Evolutionary conservation across 2,329 filamentous ascomycete genomes (phyloP), one percentile per base, ranked within the genome.

Genomic region (Alternaria angustiovoidea): DNA sequence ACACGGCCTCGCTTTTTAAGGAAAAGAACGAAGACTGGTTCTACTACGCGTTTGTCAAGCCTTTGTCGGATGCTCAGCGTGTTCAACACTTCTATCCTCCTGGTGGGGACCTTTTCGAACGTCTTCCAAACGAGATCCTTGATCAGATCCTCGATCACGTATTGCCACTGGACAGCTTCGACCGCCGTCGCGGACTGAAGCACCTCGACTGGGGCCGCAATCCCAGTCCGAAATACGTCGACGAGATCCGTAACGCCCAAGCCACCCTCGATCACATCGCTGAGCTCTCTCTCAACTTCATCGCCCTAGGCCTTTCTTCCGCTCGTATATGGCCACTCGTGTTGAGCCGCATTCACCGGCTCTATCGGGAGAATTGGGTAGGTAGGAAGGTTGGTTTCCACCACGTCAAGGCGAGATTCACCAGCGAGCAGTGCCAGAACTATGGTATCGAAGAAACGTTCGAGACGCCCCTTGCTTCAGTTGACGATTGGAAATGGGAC

Each of bases 111-210:
- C 34, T 42, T 5, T 43, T 62, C 38, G 59, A 64, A 46, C 41
- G 48, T 7, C 54, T 67, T 8, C 65, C 65, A 8, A 67, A 61
- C 38, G 62, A 67, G 18, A 47, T 61, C 16, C 48, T 64, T 4
- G 58, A 64, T 18, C 36, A 59, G 24, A 59, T 67, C 2, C 22
- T 67, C 22, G 49, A 57, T 11, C 24, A 59, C 7, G 26, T 67
- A 16, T 14, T 49, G 18, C 18, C 14, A 22, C 11, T 5, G 32
- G 32, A 36, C 32, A 7, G 32, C 14, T 36, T 14, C 12, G 5
- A 36, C 4, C 2, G 32, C 32, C 6, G 11, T 14, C 32, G 11
- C 12, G 11, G 32, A 34, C 4, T 14, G 1, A 34, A 34, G 6
- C 11, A 34, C 22, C 22, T 24, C 22, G 22, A 24, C 22, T 24